These are phyloP conservation scores for Tylopilus plumbeoviolaceoides DNA, from an alignment of 768 basidiomycete genomes.

Conservation along the genomic window DNA sequence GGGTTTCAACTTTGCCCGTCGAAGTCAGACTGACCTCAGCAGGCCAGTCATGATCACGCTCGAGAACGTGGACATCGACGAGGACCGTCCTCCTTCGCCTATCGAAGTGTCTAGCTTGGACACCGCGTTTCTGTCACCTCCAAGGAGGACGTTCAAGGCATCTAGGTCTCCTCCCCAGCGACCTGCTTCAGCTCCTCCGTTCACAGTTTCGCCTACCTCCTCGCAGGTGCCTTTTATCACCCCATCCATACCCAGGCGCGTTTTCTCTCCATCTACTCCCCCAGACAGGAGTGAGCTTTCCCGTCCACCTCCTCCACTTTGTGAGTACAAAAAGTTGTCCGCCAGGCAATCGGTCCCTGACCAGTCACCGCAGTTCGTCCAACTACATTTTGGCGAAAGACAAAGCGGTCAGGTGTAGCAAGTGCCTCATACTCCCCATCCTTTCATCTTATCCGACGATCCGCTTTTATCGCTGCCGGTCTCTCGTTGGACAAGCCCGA, in stretches of 20 bases:
- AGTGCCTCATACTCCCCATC: constrained; percentile 70
- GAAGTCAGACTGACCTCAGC: constrained; percentile 25
- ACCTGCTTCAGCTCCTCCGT: constrained; percentile 26
- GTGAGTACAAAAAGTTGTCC: constrained; percentile 38
- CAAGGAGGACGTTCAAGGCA: constrained; percentile 27
- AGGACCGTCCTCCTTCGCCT: constrained; percentile 23
- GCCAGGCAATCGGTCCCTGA: not conserved
- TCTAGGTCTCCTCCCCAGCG: constrained; percentile 9
- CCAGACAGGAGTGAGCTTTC: constrained; percentile 39
- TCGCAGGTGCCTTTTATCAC: not conserved
- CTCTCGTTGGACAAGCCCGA: constrained; percentile 59
- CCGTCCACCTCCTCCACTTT: constrained; percentile 59
- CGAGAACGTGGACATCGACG: constrained; percentile 24
- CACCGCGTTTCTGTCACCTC: constrained; percentile 24
- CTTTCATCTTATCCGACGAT: constrained; percentile 67
- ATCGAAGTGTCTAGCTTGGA: constrained; percentile 19
- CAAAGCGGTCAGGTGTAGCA: constrained; percentile 65
- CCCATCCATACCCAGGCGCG: constrained; percentile 11
- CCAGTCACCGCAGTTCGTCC: constrained; percentile 57
- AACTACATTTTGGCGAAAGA: constrained; percentile 77
- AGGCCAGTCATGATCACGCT: constrained; percentile 32
- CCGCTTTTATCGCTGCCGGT: constrained; percentile 77
- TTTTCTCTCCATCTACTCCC: constrained; percentile 12
- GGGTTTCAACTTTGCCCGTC: constrained; percentile 30
- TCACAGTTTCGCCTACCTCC: not conserved